Conservation (phyloP, 805 yeast species). For the Kazachstania africana region DNA sequence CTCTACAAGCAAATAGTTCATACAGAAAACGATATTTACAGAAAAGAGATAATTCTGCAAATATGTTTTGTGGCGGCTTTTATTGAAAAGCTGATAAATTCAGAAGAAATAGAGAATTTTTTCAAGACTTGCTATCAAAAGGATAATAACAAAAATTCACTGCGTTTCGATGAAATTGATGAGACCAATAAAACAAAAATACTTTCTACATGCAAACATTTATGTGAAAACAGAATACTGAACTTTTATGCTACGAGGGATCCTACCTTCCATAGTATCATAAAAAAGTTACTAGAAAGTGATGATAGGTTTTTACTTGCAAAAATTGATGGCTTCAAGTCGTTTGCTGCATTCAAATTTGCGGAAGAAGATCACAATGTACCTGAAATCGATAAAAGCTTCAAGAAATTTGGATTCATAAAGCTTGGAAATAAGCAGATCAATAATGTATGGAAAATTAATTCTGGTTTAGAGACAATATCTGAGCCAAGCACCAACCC, state of each 20-base stretch:
- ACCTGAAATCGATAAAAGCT: conserved; percentile 8
- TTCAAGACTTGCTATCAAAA: conserved; percentile 14
- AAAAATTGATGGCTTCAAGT: conserved; percentile 18
- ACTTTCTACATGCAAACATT: conserved; percentile 6
- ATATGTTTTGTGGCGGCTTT: conserved; percentile 10
- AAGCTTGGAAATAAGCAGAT: conserved; percentile 24
- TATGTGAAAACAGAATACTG: conserved; percentile 9
- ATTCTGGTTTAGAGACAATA: conserved; percentile 30
- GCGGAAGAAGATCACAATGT: neutral
- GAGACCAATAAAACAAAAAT: conserved; percentile 10
- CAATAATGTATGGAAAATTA: conserved; percentile 28
- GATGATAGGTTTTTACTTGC: conserved; percentile 10
- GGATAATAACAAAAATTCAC: conserved; percentile 7
- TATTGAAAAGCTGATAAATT: conserved; percentile 8
- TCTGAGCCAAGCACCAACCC: conserved; percentile 14
- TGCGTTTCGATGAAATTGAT: conserved; percentile 5
- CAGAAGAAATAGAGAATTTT: conserved; percentile 10
- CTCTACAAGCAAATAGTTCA: conserved; percentile 15
- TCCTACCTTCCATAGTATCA: conserved; percentile 9
- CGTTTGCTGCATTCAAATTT: conserved; percentile 9
- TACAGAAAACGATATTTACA: conserved; percentile 14
- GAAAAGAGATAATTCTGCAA: conserved; percentile 22
- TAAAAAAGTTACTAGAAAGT: conserved; percentile 6
- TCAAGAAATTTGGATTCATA: conserved; percentile 23
- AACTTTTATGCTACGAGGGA: conserved; percentile 18